Evolutionary conservation across 352 stramenopile species (phyloP), one percentile per base, ranked within the genome.

Genomic region (Globisporangium abappressorium): DNA sequence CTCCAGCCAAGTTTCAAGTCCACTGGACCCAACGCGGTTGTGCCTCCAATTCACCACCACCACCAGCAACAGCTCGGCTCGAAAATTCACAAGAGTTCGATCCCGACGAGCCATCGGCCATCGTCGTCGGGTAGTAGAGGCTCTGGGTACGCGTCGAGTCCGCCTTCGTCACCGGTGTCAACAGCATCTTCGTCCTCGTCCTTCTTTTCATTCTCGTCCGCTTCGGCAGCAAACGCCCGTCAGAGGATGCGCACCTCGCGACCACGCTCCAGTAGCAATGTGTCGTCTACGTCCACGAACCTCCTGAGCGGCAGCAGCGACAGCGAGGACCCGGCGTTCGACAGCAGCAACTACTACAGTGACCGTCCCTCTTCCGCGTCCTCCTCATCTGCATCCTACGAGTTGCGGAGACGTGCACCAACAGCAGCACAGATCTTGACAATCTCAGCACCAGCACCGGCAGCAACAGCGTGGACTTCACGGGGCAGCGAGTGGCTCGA

Each of bases 1-100:
- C 68, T 92, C 0, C 67, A 77, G 8, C 85, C 83, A 26, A 83
- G 74, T 3, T 93, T 93, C 71, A 84, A 82, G 62, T 74, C 76
- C 26, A 59, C 63, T 5, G 64, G 43, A n/a, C 8, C 43, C 3
- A 59, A 11, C 30, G 24, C 64, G 0, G 28, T 41, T 24, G 15
- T 60, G 9, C 34, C 70, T 34, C 54, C 38, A 57, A 54, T 46
- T 28, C 76, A 34, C 61, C 66, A 49, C 36, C 68, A 65, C 41
- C 28, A 57, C 2, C 28, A 57, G 3, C 65, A 55, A 12, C 66
- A 56, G 0, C 59, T 63, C 41, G 28, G 11, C 5, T 38, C 15
- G 15, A 57, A 58, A 22, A 34, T 14, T 5, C 30, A n/a, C 41
- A 47, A 59, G 57, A 22, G 12, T 20, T 28, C 57, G n/a, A 28